Conservation (phyloP, 805 yeast species). For the Lipomyces spencermartinsiae region DNA sequence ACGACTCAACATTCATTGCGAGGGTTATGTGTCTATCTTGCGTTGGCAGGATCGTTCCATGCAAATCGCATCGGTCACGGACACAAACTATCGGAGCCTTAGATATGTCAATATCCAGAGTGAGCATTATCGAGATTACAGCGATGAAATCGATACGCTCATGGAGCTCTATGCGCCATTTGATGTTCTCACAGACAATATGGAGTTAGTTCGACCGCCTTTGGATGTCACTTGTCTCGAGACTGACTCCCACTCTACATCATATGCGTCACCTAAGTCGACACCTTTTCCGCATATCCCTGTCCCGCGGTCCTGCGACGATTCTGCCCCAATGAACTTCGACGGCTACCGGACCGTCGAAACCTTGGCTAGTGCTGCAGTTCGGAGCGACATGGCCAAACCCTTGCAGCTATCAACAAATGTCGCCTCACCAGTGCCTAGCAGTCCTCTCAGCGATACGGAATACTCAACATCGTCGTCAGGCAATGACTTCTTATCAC, state of each 20-base stretch:
- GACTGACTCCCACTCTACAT: neutral
- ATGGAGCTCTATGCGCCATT: conserved; percentile 23
- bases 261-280: neutral
- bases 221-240: conserved; percentile 2
- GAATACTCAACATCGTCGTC: neutral
- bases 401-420: neutral
- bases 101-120: conserved; percentile 22
- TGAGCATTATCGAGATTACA: conserved; percentile 20
- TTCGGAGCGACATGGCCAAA: neutral
- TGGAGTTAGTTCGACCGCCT: conserved; percentile 5
- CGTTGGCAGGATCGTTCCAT: conserved; percentile 34
- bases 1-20: conserved; percentile 71
- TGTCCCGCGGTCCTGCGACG: neutral
- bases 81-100: conserved; percentile 19
- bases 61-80: conserved; percentile 24
- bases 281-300: neutral
- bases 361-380: neutral
- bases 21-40: conserved; percentile 28
- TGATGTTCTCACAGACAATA: conserved; percentile 12
- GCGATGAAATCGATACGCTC: conserved; percentile 26
- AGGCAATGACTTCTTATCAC: neutral
- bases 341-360: neutral
- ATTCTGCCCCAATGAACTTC: neutral
- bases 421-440: neutral
- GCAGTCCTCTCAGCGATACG: neutral